Conservation (phyloP, 495 filamentous ascomycete genomes). For the Aspergillus coremiiformis region DNA sequence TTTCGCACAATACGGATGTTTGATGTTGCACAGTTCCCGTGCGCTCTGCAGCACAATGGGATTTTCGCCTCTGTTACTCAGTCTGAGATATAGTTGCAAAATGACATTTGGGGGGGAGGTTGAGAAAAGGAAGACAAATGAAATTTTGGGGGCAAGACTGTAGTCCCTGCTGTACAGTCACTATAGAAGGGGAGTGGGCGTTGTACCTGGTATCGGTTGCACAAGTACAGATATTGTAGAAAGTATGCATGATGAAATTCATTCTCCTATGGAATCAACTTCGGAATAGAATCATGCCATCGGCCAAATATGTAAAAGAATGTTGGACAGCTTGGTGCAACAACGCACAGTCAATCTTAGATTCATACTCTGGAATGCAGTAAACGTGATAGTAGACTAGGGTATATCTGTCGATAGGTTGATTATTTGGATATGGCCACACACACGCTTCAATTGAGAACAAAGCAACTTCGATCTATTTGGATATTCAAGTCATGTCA, state of each 20-base stretch:
- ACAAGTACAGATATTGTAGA: neutral
- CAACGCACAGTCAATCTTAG: neutral
- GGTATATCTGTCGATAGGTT: slow-evolving; percentile 1
- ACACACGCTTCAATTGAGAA: neutral
- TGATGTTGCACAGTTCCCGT: neutral
- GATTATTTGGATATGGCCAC: neutral
- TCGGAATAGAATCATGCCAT: neutral
- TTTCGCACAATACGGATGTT: neutral
- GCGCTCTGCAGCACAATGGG: neutral
- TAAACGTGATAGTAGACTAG: slow-evolving; percentile 4
- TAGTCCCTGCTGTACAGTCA: neutral
- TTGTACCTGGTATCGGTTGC: neutral
- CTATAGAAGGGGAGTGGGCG: neutral
- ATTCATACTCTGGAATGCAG: slow-evolving; percentile 4
- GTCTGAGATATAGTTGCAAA: neutral
- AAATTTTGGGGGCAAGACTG: neutral
- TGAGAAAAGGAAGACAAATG: neutral
- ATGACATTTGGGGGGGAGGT: neutral
- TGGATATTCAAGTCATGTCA: slow-evolving; percentile 20
- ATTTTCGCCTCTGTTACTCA: neutral
- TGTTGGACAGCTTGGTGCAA: slow-evolving; percentile 7
- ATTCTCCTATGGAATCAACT: neutral
- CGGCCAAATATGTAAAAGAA: neutral
- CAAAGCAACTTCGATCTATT: slow-evolving; percentile 17
- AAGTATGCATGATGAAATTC: neutral